Base-by-base conservation (phyloP, 768 basidiomycete genomes). In the Boletus bicolor region DNA sequence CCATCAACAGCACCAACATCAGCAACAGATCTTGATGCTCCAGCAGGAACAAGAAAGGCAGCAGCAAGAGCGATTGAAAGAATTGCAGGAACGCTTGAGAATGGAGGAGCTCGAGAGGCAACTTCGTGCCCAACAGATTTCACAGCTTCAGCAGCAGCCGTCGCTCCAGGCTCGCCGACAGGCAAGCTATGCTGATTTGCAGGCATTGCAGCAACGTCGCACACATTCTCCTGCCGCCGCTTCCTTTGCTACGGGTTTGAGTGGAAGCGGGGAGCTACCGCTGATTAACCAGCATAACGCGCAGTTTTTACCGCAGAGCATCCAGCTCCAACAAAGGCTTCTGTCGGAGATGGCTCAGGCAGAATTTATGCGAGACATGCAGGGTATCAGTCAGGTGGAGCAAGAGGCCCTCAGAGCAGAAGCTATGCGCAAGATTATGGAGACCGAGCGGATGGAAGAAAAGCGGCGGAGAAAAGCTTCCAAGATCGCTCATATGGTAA, bases 401-500 rank as follows among this genome's bases (percentile, higher is more conserved):
- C 85, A 87, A 65, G 91, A 91, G 56, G 81, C 84, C 5, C 70
- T 93, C 38, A 79, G 87, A 58, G 77, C 77, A 15, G 90, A 92
- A 66, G 91, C 91, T 1, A 87, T 89, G 82, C 83, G 88, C 55
- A 87, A 94, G 75, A 95, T 98, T 60, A 81, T 91, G 69, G 91
- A 93, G 70, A 87, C 95, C 0, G 95, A 95, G 71, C 82, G 80
- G 64, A 85, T 89, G 84, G 93, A 95, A 65, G 86, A 87, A 71
- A 91, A 85, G 65, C 81, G 93, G 43, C 81, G 91, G 56, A 78
- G 84, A 42, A 89, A 88, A 63, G 88, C 89, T 19, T 81, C 82
- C 38, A 96, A 96, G 73, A 93, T 96, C 60, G 86, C 89, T 21
- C 85, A 90, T 60, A 94, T 95, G 90, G 93, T 87, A 63, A 46